Evolutionary conservation across 2,329 filamentous ascomycete species (phyloP).

Genomic region (Gliomastix tumulicola): DNA sequence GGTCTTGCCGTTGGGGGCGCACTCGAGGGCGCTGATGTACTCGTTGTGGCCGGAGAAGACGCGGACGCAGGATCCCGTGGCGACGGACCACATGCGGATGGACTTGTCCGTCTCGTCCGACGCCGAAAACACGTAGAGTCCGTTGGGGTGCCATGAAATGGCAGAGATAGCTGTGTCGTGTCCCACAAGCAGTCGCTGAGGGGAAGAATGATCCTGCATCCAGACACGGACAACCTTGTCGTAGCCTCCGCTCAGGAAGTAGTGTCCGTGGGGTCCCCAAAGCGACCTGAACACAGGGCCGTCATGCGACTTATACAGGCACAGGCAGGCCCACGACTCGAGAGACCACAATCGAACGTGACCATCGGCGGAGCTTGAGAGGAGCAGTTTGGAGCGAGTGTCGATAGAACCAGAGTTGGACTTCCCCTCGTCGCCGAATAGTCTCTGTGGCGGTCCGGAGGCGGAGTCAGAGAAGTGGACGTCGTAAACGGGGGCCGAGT

Average conservation of each 20-base stretch:
- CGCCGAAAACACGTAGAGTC: constrained; percentile 86
- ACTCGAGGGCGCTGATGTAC: constrained; percentile 77
- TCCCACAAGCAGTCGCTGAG: constrained; percentile 80
- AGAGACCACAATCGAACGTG: constrained; percentile 90
- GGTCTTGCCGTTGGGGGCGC: constrained; percentile 79
- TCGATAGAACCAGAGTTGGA: constrained; percentile 31
- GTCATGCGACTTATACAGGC: constrained; percentile 89
- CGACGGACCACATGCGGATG: constrained; percentile 95
- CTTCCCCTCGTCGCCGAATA: constrained; percentile 43
- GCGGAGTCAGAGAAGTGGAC: constrained; percentile 79
- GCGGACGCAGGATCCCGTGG: constrained; percentile 78
- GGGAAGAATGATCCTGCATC: constrained; percentile 87
- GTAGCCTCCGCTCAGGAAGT: constrained; percentile 81
- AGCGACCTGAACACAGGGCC: constrained; percentile 81
- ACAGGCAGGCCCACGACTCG: constrained; percentile 85
- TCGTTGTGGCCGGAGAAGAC: constrained; percentile 90
- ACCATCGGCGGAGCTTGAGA: constrained; percentile 83
- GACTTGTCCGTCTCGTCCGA: constrained; percentile 81
- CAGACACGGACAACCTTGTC: constrained; percentile 89
- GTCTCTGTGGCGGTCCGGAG: constrained; percentile 39
- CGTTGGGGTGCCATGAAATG: constrained; percentile 92
- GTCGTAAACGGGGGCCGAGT: constrained; percentile 82
- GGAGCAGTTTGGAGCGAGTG: constrained; percentile 63
- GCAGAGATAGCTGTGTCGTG: constrained; percentile 91
- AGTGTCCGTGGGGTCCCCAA: constrained; percentile 92